Base-by-base conservation (phyloP, 306 rosid species). In the Casuarina cunninghamiana region DNA sequence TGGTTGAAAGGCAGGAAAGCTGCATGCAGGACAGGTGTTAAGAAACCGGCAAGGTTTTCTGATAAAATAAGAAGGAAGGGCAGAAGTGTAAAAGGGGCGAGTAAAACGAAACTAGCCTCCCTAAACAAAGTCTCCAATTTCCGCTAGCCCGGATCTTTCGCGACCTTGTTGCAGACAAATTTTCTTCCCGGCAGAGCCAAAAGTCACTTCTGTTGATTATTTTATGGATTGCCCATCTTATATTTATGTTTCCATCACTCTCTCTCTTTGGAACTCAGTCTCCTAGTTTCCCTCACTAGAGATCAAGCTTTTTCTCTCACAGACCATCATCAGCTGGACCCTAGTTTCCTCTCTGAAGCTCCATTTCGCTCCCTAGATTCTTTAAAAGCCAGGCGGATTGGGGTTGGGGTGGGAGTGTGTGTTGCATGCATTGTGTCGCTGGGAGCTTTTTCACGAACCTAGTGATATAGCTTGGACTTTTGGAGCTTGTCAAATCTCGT, bases 1-100 rank as follows among this genome's bases (percentile, higher is more conserved):
- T 48, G 11, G 15, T 48, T 48, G 3, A 13, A 48, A 58, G 12
- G 12, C 21, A 43, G 71, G 77, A 53, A 87, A 80, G 83, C 85
- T 89, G 93, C 96, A 94, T 94, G 98, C 72, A 84, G 72, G 96
- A 83, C 97, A 94, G 86, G 97, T 94, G 98, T 90, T 85, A 49
- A 53, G 72, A 41, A 82, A 65, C 32, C 32, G 32, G 19, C 26
- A 10, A 8, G 15, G n/a, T 1, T 50, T 5, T n/a, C 26, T 26
- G 3, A 57, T 3, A 12, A 5, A 26, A n/a, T 3, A 74, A 12
- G 15, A 67, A 26, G 32, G 4, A 66, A 17, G 49, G 48, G 19
- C 32, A 42, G 2, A 70, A 26, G 2, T 9, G 43, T 26, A 51
- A 26, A 65, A 41, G 8, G 45, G 2, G 5, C 0, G 1, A 13